Evolutionary conservation across 1,139 yeast species (phyloP), one percentile per base, ranked within the genome.

Genomic region (Zygosaccharomyces sapae): DNA sequence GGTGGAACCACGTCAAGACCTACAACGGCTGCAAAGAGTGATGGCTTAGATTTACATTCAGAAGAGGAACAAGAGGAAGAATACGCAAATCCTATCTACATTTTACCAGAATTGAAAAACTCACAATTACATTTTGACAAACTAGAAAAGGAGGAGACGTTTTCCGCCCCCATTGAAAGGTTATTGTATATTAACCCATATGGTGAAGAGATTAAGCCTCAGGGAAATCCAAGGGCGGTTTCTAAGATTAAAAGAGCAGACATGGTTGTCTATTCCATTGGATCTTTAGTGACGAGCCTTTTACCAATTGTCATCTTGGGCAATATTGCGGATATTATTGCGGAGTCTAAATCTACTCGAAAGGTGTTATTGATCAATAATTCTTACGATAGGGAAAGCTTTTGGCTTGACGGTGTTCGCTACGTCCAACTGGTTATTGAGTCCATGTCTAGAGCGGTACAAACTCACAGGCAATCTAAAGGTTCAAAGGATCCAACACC

Each of bases 231-330:
- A 5, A 71, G 86, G 49, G 92, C 84, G 0, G 64, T 79, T 1
- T 65, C 77, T 0, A 72, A 79, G 19, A 64, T 88, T 2, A 63
- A 74, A 16, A 62, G 70, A 8, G 71, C 86, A 0, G 77, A 82
- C 43, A 74, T 77, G 10, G 67, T 89, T 0, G 72, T 90, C 0
- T 88, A 82, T 61, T 86, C 95, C 0, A 85, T 90, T 50, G 97
- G 97, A 1, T 86, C 95, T 2, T 70, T 90, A 38, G 85, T 86
- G 83, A 89, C 97, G 0, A 86, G 95, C 48, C 79, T 86, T 6
- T 70, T 87, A 2, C 97, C 97, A 0, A 80, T 88, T 0, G 69
- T 88, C 3, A 77, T 87, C 7, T 69, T 87, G 4, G 80, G 80
- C 48, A 95, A 95, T 1, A 76, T 87, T 19, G 94, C 90, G 0